Base-by-base conservation (phyloP, 345 rosid species). In the Salix purpurea region DNA sequence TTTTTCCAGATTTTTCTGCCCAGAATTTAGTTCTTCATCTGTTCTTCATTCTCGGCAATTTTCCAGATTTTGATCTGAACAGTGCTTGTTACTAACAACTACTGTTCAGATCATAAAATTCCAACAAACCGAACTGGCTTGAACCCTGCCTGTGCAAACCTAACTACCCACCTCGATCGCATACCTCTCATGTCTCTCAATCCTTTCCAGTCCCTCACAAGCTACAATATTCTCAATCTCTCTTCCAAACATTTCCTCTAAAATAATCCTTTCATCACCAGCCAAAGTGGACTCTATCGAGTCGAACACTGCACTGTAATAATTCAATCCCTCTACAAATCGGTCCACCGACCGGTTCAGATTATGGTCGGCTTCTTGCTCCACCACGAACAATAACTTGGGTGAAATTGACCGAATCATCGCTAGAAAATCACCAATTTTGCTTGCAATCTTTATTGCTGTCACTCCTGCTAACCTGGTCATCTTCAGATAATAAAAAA, bases 161-260 rank as follows among this genome's bases (percentile, higher is more conserved):
- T 73, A 62, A 87, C 82, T 71, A 60, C 64, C 93, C 91, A 88
- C 56, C 72, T 80, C 0, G 5, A 28, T 28, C 28, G 28, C 69
- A 2, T 66, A 76, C 69, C 84, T 86, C 84, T 90, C 91, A 32
- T 90, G 90, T 68, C 91, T 85, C 82, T 84, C 86, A 61, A 69
- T 72, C 69, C 91, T 80, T 70, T 88, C 91, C 24, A 82, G 44
- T 32, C 91, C 94, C 62, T 90, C 89, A 34, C 84, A 79, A 0
- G 89, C 87, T 50, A 90, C 83, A 7, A 88, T 86, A 36, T 88
- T 80, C 78, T 86, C 89, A 0, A 88, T 86, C 62, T 90, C 89
- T 71, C 82, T 82, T 52, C 90, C 91, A 12, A 85, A 79, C 86
- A 84, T 86, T 70, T 88, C 89, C 79, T 88, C 93, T 40, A 87